These are phyloP conservation scores for Trichoderma oligosporum DNA, from an alignment of 2,329 filamentous ascomycete genomes.

Conservation along the genomic window DNA sequence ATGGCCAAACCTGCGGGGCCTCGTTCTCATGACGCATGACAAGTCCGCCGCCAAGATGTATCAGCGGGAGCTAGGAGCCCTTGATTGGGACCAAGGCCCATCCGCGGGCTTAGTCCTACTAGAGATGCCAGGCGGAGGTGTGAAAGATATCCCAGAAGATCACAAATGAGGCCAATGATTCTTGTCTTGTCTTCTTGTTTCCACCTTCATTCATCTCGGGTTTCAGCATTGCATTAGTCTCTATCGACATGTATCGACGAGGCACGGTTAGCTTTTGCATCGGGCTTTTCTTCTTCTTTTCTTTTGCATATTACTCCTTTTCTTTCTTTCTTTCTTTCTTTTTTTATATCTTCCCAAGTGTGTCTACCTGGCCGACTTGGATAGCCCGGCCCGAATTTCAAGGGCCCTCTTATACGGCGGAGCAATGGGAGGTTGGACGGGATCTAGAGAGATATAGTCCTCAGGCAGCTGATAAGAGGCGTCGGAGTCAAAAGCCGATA, in stretches of 20 bases:
- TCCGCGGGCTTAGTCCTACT: constrained; percentile 40
- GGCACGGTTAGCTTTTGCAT: constrained; percentile 15
- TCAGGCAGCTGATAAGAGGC: constrained; percentile 88
- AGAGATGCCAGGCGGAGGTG: constrained; percentile 38
- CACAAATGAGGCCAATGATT: constrained; percentile 20
- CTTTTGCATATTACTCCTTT: constrained; percentile 13
- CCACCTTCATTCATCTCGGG: neutral
- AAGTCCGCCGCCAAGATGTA: constrained; percentile 44
- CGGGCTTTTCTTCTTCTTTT: too few species aligned
- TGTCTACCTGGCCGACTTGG: constrained; percentile 19
- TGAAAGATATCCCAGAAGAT: constrained; percentile 35
- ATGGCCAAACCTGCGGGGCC: constrained; percentile 57
- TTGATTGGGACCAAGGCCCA: constrained; percentile 42
- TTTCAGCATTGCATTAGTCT: constrained; percentile 19
- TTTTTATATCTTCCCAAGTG: constrained; percentile 2
- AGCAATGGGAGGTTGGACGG: constrained; percentile 90
- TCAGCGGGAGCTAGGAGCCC: constrained; percentile 43
- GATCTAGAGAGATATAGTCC: constrained; percentile 81
- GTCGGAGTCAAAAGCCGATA: constrained; percentile 93
- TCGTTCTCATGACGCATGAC: constrained; percentile 52
- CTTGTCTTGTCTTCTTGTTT: neutral
- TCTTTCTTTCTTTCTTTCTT: neutral
- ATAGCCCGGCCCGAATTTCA: constrained; percentile 54
- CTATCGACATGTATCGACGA: constrained; percentile 5
- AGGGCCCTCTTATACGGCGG: constrained; percentile 91